These are phyloP conservation scores for Yamadazyma pseudoaaseri DNA, from an alignment of 1,139 yeast species.

Conservation along the genomic window DNA sequence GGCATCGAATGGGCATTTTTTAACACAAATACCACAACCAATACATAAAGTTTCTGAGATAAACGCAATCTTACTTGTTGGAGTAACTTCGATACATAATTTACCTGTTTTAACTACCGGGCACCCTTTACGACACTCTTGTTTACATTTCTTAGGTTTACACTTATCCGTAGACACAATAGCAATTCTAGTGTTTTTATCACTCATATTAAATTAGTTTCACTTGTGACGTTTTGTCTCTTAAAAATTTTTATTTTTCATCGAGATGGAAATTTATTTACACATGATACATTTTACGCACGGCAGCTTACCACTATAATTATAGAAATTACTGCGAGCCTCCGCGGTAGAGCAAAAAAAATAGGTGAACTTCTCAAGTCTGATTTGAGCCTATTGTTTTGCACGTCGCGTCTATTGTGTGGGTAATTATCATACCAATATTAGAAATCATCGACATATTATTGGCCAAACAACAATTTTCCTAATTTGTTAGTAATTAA, in stretches of 20 bases:
- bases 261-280: slow-evolving; percentile 6
- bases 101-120: slow-evolving; percentile 98
- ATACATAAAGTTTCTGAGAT: slow-evolving; percentile 95
- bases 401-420: too few species aligned
- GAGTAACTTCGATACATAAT: slow-evolving; percentile 93
- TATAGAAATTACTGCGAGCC: too few species aligned
- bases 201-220: slow-evolving; percentile 18
- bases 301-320: neutral
- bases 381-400: too few species aligned
- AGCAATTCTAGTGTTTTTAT: slow-evolving; percentile 82
- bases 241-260: slow-evolving; percentile 9
- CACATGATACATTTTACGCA: slow-evolving; percentile 3
- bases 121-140: slow-evolving; percentile 94
- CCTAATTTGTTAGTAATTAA: too few species aligned
- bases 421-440: neutral
- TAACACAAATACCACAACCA: slow-evolving; percentile 99
- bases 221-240: slow-evolving; percentile 1
- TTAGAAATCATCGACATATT: slow-evolving; percentile 5
- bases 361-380: too few species aligned
- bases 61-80: slow-evolving; percentile 88
- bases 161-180: slow-evolving; percentile 92
- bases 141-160: slow-evolving; percentile 97
- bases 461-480: slow-evolving; percentile 3
- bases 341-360: too few species aligned
- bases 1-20: slow-evolving; percentile 97